phyloP scores from a whole-genome alignment of 108 stramenopile species.

The Nitzschia sp. region DNA sequence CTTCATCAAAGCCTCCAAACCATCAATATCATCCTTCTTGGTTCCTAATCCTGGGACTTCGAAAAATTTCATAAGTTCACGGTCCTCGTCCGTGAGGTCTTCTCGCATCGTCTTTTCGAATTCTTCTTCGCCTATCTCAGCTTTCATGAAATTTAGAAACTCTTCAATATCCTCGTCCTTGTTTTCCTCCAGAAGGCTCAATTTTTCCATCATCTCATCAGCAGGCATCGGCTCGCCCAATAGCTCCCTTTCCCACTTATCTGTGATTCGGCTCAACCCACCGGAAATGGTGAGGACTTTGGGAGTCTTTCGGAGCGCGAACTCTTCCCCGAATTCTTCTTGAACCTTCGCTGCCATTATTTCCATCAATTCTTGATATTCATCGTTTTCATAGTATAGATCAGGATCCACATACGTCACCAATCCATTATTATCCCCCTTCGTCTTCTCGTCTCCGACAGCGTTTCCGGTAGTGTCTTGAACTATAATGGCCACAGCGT shows the following conservation, averaged over 20 bases:
- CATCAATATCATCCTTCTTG: slow-evolving; percentile 33
- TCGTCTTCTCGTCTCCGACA: slow-evolving; percentile 9
- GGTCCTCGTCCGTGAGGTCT: slow-evolving; percentile 33
- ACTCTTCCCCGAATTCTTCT: slow-evolving; percentile 46
- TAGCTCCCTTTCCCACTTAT: slow-evolving; percentile 34
- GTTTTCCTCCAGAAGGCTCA: slow-evolving; percentile 8
- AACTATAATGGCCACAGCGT: slow-evolving; percentile 42
- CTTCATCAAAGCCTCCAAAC: slow-evolving; percentile 37
- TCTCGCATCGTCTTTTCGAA: slow-evolving; percentile 43
- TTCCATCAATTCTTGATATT: slow-evolving; percentile 59
- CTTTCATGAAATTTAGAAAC: slow-evolving; percentile 49
- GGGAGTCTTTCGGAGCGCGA: slow-evolving; percentile 49
- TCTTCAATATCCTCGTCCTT: slow-evolving; percentile 39
- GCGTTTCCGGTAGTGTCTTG: slow-evolving; percentile 21
- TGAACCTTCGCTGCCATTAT: slow-evolving; percentile 55
- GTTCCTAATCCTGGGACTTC: slow-evolving; percentile 34
- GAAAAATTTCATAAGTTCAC: slow-evolving; percentile 33
- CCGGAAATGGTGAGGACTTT: slow-evolving; percentile 60
- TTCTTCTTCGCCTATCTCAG: slow-evolving; percentile 57
- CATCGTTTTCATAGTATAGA: slow-evolving; percentile 42
- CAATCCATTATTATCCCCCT: slow-evolving; percentile 8
- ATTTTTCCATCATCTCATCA: slow-evolving; percentile 32
- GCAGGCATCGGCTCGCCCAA: slow-evolving; percentile 26
- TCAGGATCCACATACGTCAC: slow-evolving; percentile 39
- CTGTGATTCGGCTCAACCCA: slow-evolving; percentile 39